Evolutionary conservation across 805 yeast genomes (phyloP), one percentile per base, ranked within the genome.

Genomic region (Metschnikowia anglica): DNA sequence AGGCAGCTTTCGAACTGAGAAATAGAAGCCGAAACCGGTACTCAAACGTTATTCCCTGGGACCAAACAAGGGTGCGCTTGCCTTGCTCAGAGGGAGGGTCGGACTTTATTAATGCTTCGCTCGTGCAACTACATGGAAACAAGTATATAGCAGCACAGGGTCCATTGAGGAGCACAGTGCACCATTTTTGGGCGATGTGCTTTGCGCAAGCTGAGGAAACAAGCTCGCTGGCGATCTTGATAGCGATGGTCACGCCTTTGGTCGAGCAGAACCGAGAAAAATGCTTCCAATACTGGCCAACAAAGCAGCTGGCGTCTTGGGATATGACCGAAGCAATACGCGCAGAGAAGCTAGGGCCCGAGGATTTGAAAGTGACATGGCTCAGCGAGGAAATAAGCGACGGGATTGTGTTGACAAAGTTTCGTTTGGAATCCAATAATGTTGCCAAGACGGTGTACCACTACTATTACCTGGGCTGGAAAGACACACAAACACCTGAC

Each of bases 141-240:
- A 35, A 47, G n/a, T 85, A 81, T 57, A 86, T 90, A 54, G 97
- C 96, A 0, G 77, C 95, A 1, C 97, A 91, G 61, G 99, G 97
- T 2, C 99, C 99, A 2, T 62, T 86, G 46, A 61, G 59, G 2
- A 74, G 74, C 28, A 91, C 98, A 0, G 73, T 83, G 19, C 81
- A 80, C 16, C 96, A 91, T 60, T 90, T 91, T 56, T 89, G 95
- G 84, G 16, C 73, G 81, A 70, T 70, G 76, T 66, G 71, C 27
- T 68, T 51, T 43, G 41, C 61, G 34, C 67, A 69, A 46, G 58
- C 71, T 4, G 61, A 54, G 28, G 42, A 41, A 23, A 59, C 62
- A 12, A 40, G 48, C 8, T 58, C 58, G 16, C 63, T 61, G 41
- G 34, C 46, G 6, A 48, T 68, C 1, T 51, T 67, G 1, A 54